Evolutionary conservation across 805 yeast species (phyloP).

Genomic region (Barnettozyma californica): DNA sequence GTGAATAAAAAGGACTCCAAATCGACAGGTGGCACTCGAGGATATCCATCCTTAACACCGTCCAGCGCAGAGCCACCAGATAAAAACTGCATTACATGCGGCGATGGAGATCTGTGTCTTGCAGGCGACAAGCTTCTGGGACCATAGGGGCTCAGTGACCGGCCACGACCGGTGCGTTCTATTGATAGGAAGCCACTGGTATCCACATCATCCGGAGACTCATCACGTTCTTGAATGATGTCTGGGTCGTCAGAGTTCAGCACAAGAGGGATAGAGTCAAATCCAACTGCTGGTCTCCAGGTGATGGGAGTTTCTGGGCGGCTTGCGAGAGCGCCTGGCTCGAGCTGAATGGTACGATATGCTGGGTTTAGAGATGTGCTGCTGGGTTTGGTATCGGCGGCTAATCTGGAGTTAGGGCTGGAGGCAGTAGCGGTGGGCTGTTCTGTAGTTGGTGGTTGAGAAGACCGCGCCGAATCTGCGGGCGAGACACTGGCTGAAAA

Average conservation of each 20-base stretch:
- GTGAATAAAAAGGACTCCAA: conserved; percentile 14
- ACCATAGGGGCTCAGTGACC: conserved; percentile 3
- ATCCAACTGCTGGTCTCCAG: conserved; percentile 8
- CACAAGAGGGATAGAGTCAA: conserved; percentile 6
- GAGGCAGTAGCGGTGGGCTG: neutral
- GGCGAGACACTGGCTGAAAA: neutral
- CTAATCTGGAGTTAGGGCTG: neutral
- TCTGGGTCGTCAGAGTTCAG: conserved; percentile 3
- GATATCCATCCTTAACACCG: conserved; percentile 22
- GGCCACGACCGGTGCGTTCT: neutral
- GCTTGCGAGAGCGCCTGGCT: neutral
- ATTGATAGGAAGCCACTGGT: neutral
- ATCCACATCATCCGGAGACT: neutral
- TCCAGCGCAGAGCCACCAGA: conserved; percentile 1
- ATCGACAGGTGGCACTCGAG: conserved; percentile 14
- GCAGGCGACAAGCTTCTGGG: conserved; percentile 1
- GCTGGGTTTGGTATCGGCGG: neutral
- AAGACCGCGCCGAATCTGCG: neutral
- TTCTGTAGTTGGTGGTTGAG: neutral
- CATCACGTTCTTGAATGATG: neutral
- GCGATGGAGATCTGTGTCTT: conserved; percentile 12
- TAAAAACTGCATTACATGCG: conserved; percentile 1
- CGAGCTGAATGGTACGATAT: conserved; percentile 1
- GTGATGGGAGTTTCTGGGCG: neutral
- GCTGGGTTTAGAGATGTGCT: neutral